Evolutionary conservation across 345 rosid species (phyloP).

Genomic region (Zanthoxylum bungeanum): DNA sequence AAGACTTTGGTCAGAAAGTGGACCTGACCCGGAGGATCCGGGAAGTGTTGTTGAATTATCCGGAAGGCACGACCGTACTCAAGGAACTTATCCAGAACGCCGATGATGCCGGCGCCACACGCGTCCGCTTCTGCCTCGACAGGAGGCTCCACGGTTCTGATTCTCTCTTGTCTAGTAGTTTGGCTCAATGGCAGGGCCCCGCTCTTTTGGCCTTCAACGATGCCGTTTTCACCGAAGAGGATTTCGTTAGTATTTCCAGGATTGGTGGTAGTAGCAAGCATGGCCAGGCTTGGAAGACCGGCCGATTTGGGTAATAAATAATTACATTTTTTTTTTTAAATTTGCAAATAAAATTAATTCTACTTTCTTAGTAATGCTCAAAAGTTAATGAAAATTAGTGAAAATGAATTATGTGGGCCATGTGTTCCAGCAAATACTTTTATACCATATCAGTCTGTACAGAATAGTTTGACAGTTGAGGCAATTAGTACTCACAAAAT

Average conservation of each 20-base stretch:
- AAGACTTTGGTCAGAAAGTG: slow-evolving; percentile 98
- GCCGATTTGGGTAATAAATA: slow-evolving; percentile 71
- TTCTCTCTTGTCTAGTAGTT: slow-evolving; percentile 58
- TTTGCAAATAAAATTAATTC: too few species aligned
- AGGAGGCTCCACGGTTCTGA: slow-evolving; percentile 52
- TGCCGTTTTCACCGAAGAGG: slow-evolving; percentile 86
- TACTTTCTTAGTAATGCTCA: too few species aligned
- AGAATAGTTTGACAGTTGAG: too few species aligned
- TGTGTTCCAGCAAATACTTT: too few species aligned
- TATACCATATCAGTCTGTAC: too few species aligned
- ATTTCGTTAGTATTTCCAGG: slow-evolving; percentile 82
- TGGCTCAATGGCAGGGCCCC: slow-evolving; percentile 87
- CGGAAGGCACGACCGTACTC: slow-evolving; percentile 90
- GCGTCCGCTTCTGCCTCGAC: slow-evolving; percentile 84
- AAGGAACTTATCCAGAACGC: slow-evolving; percentile 96
- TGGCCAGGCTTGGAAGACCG: slow-evolving; percentile 82
- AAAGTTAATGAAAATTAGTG: too few species aligned
- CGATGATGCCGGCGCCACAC: slow-evolving; percentile 91
- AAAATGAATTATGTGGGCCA: too few species aligned
- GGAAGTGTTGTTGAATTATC: slow-evolving; percentile 88
- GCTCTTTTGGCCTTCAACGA: slow-evolving; percentile 81
- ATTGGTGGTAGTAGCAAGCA: slow-evolving; percentile 87
- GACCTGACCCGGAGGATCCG: slow-evolving; percentile 97
- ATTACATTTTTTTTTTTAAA: too few species aligned
- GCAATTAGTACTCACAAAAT: too few species aligned